phyloP scores from a whole-genome alignment of 306 rosid genomes.

The Acacia crassicarpa region DNA sequence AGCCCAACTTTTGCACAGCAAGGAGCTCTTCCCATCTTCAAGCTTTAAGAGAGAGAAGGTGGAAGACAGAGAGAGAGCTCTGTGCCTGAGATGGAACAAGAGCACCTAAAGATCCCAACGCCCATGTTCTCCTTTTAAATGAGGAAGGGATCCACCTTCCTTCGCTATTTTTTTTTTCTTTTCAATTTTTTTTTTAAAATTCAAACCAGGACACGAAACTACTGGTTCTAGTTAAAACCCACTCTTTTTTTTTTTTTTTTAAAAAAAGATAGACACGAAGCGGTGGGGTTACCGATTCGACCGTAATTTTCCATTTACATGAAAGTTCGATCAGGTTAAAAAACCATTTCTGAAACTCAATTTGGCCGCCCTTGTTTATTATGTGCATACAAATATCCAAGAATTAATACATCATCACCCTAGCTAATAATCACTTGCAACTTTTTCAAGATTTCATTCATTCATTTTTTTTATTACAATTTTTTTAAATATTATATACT shows the following conservation, averaged over 20 bases:
- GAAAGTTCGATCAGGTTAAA: too few relatives aligned
- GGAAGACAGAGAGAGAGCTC: conserved; percentile 9
- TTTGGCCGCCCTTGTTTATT: neutral
- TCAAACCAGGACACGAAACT: too few relatives aligned
- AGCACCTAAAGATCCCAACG: conserved; percentile 12
- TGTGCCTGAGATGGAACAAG: conserved; percentile 13
- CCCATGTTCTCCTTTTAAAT: conserved; percentile 37
- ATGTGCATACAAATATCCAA: neutral
- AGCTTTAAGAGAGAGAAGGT: neutral
- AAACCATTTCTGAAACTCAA: too few relatives aligned
- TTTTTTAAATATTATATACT: too few relatives aligned
- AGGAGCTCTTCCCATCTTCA: conserved; percentile 80
- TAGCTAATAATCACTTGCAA: too few relatives aligned
- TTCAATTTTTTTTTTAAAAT: neutral
- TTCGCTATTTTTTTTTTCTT: neutral
- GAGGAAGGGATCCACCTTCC: neutral
- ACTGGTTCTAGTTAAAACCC: conserved; percentile 15
- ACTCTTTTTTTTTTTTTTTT: neutral
- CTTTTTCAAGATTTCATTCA: neutral
- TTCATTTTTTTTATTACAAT: too few relatives aligned
- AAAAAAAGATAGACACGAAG: too few relatives aligned
- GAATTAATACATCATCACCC: too few relatives aligned
- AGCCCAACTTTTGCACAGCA: conserved; percentile 86
- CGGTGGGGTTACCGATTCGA: too few relatives aligned
- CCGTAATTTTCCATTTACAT: too few relatives aligned